phyloP scores from a whole-genome alignment of 257 asterid species.

The Lithospermum erythrorhizon region DNA sequence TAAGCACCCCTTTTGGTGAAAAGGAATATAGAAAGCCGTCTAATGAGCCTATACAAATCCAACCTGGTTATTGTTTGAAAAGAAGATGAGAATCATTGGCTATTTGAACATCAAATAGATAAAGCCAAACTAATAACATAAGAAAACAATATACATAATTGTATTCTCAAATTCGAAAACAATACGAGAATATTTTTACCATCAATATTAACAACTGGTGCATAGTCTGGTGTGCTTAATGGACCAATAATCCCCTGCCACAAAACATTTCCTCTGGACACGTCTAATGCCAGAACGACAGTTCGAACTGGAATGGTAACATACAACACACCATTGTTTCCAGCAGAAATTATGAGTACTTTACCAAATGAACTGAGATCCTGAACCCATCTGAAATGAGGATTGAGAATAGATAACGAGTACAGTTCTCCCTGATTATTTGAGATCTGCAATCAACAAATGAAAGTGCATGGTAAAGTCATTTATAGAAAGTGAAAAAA shows the following conservation, averaged over 20 bases:
- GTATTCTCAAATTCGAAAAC: too few species aligned
- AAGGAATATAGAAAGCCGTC: constrained; percentile 83
- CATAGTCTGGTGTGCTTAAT: constrained; percentile 49
- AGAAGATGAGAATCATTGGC: background rate
- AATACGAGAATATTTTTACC: constrained; percentile 26
- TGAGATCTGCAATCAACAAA: constrained; percentile 40
- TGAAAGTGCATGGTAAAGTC: background rate
- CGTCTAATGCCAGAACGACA: constrained; percentile 58
- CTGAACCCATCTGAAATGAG: constrained; percentile 74
- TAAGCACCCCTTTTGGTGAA: constrained; percentile 56
- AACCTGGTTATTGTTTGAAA: constrained; percentile 43
- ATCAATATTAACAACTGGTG: constrained; percentile 67
- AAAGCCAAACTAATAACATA: background rate
- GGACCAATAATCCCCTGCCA: constrained; percentile 79
- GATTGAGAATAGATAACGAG: constrained; percentile 62
- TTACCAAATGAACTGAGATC: constrained; percentile 66
- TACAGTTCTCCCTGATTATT: constrained; percentile 78
- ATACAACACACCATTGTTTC: constrained; percentile 67
- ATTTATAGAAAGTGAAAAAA: background rate
- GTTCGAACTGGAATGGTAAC: constrained; percentile 38
- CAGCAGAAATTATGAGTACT: constrained; percentile 40
- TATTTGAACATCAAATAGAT: background rate
- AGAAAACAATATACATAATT: background rate
- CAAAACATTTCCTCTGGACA: constrained; percentile 47
- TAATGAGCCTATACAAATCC: constrained; percentile 88